Evolutionary conservation across 768 basidiomycete species (phyloP).

Genomic region (Phlebiopsis gigantea): DNA sequence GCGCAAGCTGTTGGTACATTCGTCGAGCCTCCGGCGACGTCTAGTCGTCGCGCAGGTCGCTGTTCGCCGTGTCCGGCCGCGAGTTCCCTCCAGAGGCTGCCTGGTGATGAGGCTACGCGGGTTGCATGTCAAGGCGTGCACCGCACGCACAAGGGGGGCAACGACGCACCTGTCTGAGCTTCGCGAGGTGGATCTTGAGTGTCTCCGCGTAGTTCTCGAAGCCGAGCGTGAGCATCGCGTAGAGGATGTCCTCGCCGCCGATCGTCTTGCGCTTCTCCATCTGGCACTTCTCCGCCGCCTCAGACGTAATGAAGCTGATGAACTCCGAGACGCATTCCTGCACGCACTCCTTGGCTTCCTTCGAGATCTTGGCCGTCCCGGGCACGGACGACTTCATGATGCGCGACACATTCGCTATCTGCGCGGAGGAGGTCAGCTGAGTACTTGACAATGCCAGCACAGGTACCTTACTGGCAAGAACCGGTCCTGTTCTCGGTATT

Average conservation of each 20-base stretch:
- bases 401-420: slow-evolving; percentile 98
- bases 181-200: slow-evolving; percentile 87
- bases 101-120: slow-evolving; percentile 14
- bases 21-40: background rate
- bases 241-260: slow-evolving; percentile 93
- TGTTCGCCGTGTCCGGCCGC: background rate
- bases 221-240: slow-evolving; percentile 89
- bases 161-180: slow-evolving; percentile 67
- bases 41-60: background rate
- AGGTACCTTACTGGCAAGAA: slow-evolving; percentile 74
- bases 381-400: slow-evolving; percentile 96
- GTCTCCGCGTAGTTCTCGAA: slow-evolving; percentile 95
- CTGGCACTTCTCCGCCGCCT: slow-evolving; percentile 92
- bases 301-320: slow-evolving; percentile 95
- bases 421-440: slow-evolving; percentile 1
- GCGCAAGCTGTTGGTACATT: background rate
- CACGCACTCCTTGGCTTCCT: slow-evolving; percentile 97
- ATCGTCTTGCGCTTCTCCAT: slow-evolving; percentile 97
- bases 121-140: background rate
- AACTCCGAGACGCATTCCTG: slow-evolving; percentile 99
- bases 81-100: slow-evolving; percentile 3
- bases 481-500: slow-evolving; percentile 92
- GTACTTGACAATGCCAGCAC: background rate
- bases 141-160: background rate
- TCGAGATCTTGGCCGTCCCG: slow-evolving; percentile 88